Percentiles rank a stretch among this genome's conserved stretches.
Evolutionary conservation across 1,284 basidiomycete genomes (phyloP).

Genomic region (Trametes sp.): DNA sequence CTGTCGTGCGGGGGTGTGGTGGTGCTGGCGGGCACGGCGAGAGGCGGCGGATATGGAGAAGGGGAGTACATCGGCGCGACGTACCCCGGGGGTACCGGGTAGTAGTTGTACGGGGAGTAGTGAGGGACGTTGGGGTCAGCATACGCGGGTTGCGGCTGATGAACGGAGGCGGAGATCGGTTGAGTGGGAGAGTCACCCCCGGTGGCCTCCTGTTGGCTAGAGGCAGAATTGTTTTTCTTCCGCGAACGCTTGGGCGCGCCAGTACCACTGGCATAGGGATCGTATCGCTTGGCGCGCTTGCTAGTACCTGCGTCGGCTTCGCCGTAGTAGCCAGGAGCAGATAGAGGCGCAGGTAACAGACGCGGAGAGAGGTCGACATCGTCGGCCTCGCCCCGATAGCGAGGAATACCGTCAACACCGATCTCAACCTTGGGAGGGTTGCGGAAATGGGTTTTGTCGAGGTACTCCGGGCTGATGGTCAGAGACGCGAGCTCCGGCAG

Average conservation of each 20-base stretch:
- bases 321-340: constrained; percentile 59
- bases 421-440: constrained; percentile 90
- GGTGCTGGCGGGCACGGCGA: constrained; percentile 28
- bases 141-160: constrained; percentile 34
- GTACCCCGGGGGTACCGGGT: constrained; percentile 30
- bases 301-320: constrained; percentile 42
- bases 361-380: constrained; percentile 61
- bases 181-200: constrained; percentile 33
- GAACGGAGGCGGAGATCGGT: constrained; percentile 30
- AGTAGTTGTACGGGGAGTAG: constrained; percentile 39
- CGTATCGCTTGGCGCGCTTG: constrained; percentile 61
- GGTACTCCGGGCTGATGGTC: constrained; percentile 88
- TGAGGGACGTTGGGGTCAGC: constrained; percentile 28
- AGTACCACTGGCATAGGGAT: constrained; percentile 50
- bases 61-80: constrained; percentile 35
- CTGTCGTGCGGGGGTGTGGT: constrained; percentile 37
- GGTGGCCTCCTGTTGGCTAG: constrained; percentile 33
- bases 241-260: constrained; percentile 40
- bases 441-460: constrained; percentile 91
- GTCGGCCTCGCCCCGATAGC: constrained; percentile 84
- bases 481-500: constrained; percentile 88
- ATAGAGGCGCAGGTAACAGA: constrained; percentile 55
- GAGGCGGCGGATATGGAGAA: constrained; percentile 33
- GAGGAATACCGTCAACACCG: constrained; percentile 81
- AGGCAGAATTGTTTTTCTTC: constrained; percentile 39